Percentiles rank a stretch among this genome's conserved stretches.
Evolutionary conservation across 1,284 basidiomycete genomes (phyloP).

Genomic region (Sporisorium scitamineum): DNA sequence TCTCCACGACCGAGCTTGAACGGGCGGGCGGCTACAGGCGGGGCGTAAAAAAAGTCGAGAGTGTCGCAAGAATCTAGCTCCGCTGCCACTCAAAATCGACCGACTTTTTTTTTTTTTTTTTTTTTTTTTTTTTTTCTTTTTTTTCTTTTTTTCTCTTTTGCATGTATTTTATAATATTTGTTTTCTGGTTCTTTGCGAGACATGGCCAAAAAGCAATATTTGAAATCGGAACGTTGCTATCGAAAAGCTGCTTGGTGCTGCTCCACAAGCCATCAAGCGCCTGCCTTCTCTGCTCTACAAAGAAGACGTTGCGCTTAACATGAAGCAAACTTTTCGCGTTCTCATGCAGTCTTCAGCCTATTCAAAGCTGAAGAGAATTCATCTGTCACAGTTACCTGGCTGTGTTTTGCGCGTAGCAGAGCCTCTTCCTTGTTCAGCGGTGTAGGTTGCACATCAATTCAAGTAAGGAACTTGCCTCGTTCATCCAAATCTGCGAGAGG

Average conservation of each 20-base stretch:
- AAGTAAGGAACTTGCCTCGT: too few species aligned
- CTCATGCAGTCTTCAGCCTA: too few species aligned
- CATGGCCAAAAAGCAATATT: neutral
- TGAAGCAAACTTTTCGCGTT: too few species aligned
- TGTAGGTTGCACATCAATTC: too few species aligned
- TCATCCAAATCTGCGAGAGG: conserved; percentile 5
- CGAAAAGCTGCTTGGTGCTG: too few species aligned
- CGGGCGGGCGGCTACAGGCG: conserved; percentile 15
- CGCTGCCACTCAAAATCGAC: conserved; percentile 6
- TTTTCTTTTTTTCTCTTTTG: neutral
- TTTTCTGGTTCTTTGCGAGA: neutral
- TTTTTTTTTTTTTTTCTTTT: neutral
- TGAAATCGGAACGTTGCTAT: neutral
- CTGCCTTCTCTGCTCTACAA: neutral
- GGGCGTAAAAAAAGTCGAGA: too few species aligned
- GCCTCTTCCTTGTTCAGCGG: too few species aligned
- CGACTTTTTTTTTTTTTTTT: neutral
- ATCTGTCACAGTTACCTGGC: too few species aligned
- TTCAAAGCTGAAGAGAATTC: too few species aligned
- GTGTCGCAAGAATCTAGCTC: too few species aligned
- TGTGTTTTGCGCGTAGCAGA: too few species aligned
- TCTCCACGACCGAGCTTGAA: neutral
- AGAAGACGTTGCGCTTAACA: neutral
- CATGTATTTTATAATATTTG: neutral
- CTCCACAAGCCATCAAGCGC: neutral